Evolutionary conservation across 768 basidiomycete genomes (phyloP).

Genomic region (Serendipita sp.): DNA sequence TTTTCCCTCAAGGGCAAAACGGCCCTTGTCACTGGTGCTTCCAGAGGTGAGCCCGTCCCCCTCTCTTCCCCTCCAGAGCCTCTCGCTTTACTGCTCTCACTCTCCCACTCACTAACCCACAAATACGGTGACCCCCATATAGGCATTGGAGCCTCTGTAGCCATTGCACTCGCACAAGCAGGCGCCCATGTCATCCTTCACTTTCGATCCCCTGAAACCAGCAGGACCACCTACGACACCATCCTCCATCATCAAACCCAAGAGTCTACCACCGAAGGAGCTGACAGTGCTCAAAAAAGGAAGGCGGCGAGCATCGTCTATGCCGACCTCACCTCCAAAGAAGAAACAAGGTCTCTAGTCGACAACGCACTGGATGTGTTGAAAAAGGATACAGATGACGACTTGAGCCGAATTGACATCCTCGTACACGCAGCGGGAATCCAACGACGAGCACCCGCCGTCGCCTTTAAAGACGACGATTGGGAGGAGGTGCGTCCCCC

Average conservation of each 20-base stretch:
- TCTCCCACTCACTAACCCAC: too few species aligned
- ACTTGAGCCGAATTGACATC: slow-evolving; percentile 42
- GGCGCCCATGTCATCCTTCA: slow-evolving; percentile 36
- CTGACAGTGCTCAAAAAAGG: background rate
- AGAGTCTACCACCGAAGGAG: slow-evolving; percentile 11
- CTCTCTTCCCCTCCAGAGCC: background rate
- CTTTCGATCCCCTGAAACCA: slow-evolving; percentile 28
- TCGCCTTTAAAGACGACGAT: slow-evolving; percentile 47
- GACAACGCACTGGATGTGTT: slow-evolving; percentile 28
- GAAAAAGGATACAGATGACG: slow-evolving; percentile 12
- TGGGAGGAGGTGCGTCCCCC: slow-evolving; percentile 48
- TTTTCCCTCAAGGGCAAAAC: slow-evolving; percentile 54
- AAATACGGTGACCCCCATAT: too few species aligned
- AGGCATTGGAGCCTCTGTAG: slow-evolving; percentile 43
- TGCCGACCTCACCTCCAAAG: slow-evolving; percentile 41
- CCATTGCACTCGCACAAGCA: slow-evolving; percentile 38
- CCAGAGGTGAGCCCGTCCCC: slow-evolving; percentile 40
- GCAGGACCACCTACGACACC: slow-evolving; percentile 18
- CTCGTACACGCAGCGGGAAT: slow-evolving; percentile 59
- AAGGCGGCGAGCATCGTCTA: slow-evolving; percentile 28
- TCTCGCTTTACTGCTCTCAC: slow-evolving; percentile 9
- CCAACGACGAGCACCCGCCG: slow-evolving; percentile 42
- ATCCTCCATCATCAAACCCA: slow-evolving; percentile 20
- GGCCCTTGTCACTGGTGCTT: slow-evolving; percentile 67
- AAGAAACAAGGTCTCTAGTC: slow-evolving; percentile 34